A percentile compares a stretch with the other conserved stretches of the same genome.
phyloP scores from a whole-genome alignment of 371 early-diverging fungal genomes.

The Funneliformis caledonium region DNA sequence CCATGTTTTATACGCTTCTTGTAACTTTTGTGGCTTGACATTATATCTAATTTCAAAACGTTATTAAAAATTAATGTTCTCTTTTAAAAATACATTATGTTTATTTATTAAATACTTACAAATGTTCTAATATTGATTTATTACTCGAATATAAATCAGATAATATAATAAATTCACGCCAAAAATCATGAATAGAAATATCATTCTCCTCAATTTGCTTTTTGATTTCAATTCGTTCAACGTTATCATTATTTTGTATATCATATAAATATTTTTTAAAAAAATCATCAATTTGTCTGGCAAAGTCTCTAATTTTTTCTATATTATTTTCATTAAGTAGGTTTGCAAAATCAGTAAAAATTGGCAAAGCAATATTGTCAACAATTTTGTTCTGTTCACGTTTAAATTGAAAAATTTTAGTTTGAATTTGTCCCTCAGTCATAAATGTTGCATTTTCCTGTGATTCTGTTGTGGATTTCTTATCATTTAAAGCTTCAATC shows the following conservation, averaged over 20 bases:
- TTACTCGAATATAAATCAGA: too few species aligned
- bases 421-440: not conserved
- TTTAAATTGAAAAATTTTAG: too few species aligned
- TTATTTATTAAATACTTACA: too few species aligned
- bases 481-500: constrained; percentile 16
- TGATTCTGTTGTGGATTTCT: not conserved
- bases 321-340: constrained; percentile 9
- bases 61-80: too few species aligned
- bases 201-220: constrained; percentile 3
- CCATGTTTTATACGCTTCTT: constrained; percentile 19
- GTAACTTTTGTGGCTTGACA: not conserved
- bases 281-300: not conserved
- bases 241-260: not conserved
- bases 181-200: constrained; percentile 30
- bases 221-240: not conserved
- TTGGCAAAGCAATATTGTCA: not conserved
- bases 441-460: not conserved
- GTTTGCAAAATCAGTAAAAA: not conserved
- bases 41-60: not conserved
- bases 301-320: not conserved
- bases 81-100: too few species aligned
- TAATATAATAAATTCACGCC: constrained; percentile 1
- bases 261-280: constrained; percentile 2
- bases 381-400: not conserved
- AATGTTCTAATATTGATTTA: too few species aligned